These are phyloP conservation scores for Chrysoporthe cubensis DNA, from an alignment of 2,329 filamentous ascomycete species.

Conservation along the genomic window DNA sequence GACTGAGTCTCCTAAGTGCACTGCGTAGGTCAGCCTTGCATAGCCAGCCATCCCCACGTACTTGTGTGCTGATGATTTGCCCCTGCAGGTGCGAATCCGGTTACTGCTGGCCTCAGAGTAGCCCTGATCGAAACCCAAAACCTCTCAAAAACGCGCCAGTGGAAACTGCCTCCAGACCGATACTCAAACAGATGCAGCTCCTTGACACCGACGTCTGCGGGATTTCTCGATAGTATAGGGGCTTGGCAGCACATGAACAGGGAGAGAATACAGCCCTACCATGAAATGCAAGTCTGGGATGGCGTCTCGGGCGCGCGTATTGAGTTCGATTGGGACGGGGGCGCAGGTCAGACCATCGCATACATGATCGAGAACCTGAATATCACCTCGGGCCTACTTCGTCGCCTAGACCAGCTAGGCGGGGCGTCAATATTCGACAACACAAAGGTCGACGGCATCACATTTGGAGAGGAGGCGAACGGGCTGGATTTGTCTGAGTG, in stretches of 20 bases:
- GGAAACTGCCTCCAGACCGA: constrained; percentile 66
- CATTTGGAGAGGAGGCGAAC: constrained; percentile 70
- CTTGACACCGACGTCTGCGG: constrained; percentile 84
- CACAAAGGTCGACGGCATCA: constrained; percentile 79
- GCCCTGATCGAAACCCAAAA: constrained; percentile 92
- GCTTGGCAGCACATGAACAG: constrained; percentile 79
- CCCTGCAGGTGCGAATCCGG: constrained; percentile 70
- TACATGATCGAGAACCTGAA: constrained; percentile 98
- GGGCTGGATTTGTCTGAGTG: constrained; percentile 80
- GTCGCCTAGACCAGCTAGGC: constrained; percentile 70
- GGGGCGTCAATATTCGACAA: constrained; percentile 74
- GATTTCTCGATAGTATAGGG: constrained; percentile 80
- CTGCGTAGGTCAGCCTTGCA: constrained; percentile 60
- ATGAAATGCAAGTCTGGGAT: constrained; percentile 99
- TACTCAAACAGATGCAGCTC: constrained; percentile 97
- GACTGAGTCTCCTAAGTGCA: constrained; percentile 79
- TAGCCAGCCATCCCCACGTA: neutral
- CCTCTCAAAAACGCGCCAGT: constrained; percentile 69
- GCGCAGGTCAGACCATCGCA: constrained; percentile 70
- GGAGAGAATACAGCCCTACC: constrained; percentile 80
- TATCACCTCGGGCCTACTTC: constrained; percentile 76
- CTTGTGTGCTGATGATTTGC: neutral
- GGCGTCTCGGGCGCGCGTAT: constrained; percentile 86
- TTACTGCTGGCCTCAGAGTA: constrained; percentile 77
- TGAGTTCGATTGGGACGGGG: constrained; percentile 76